Conservation (phyloP, 345 rosid genomes). For the Hibiscus tridactylites region DNA sequence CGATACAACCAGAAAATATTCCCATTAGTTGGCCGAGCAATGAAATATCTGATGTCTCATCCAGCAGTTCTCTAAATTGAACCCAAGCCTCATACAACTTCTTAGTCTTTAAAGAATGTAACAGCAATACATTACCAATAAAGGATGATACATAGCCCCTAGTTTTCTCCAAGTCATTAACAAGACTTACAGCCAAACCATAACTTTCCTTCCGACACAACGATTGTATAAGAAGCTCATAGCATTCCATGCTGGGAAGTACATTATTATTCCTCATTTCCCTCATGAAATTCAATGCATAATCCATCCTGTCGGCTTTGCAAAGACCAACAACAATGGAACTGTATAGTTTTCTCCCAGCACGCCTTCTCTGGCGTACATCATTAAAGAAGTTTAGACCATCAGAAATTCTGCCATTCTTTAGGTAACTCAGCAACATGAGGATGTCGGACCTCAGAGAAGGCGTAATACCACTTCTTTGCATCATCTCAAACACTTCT, state of each 20-base stretch:
- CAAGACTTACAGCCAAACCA: conserved; percentile 37
- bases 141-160: conserved; percentile 51
- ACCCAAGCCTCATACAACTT: conserved; percentile 58
- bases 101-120: conserved; percentile 36
- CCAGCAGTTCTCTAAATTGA: conserved; percentile 26
- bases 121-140: conserved; percentile 64
- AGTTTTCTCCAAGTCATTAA: conserved; percentile 40
- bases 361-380: conserved; percentile 24
- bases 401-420: conserved; percentile 43
- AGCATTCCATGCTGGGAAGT: conserved; percentile 47
- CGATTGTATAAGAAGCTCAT: conserved; percentile 41
- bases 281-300: conserved; percentile 37
- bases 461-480: conserved; percentile 37
- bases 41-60: conserved; percentile 32
- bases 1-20: conserved; percentile 40
- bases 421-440: conserved; percentile 60
- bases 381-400: conserved; percentile 48
- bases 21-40: conserved; percentile 59
- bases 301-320: conserved; percentile 32
- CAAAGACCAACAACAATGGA: conserved; percentile 53
- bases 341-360: conserved; percentile 31
- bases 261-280: conserved; percentile 40
- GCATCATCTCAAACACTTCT: conserved; percentile 57
- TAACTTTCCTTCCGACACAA: conserved; percentile 32
- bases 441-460: conserved; percentile 28